Evolutionary conservation across 2,329 filamentous ascomycete species (phyloP), one percentile per base, ranked within the genome.

Genomic region (Aureobasidium uvarum): DNA sequence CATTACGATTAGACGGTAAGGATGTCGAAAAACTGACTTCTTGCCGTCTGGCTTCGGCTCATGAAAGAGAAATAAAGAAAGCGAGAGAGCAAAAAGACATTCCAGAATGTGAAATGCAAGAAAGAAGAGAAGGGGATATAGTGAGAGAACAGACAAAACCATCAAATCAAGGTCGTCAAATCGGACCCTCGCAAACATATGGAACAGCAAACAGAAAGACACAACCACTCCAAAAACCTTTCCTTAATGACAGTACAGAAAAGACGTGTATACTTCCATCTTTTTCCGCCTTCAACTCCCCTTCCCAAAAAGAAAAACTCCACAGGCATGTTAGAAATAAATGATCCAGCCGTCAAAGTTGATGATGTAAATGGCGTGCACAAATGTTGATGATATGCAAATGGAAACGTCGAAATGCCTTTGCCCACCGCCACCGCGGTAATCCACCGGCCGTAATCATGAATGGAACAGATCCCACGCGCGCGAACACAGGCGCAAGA

Each of bases 401-500:
- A 48, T 48, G 31, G 11, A 38, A 48, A 48, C n/a, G 4, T 60
- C 31, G 43, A 36, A 36, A 41, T 62, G 59, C n/a, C 45, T 28
- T 43, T 18, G 16, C 11, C 36, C 58, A 41, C 33, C 33, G 33
- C 10, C 33, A 46, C 31, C n/a, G 46, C 11, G 2, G 23, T 16
- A 4, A 28, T 25, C 25, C 11, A 33, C 48, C 48, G 31, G 31
- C 51, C 16, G 31, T n/a, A n/a, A 48, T 65, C 45, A 65, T 25
- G 63, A 65, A 23, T 98, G 95, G 78, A 98, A 96, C 33, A 99
- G 79, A 79, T 99, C 95, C 95, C 95, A 99, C 10, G 95, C 95
- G 73, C 91, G 84, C 70, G 91, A 87, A 75, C 94, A 97, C 58
- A 98, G 80, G 65, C 85, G 82, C 69, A 99, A 81, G 74, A 99